A percentile compares a stretch with the other conserved stretches of the same genome.
Evolutionary conservation across 1,139 yeast genomes (phyloP).

Genomic region (Blastobotrys capitulatus): DNA sequence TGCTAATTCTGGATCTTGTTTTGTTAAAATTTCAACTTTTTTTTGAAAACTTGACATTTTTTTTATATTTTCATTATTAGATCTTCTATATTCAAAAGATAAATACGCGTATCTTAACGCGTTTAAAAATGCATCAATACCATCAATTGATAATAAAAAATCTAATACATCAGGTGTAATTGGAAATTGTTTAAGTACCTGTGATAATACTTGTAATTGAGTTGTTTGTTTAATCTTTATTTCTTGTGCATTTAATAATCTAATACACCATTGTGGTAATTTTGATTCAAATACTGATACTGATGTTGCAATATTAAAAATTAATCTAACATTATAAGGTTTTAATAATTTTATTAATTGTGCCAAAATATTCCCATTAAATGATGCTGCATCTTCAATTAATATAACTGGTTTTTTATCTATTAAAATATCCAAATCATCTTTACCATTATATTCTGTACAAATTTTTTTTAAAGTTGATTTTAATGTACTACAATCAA

Average conservation of each 20-base stretch:
- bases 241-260: slow-evolving; percentile 21
- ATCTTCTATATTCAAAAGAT: slow-evolving; percentile 51
- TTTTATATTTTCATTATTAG: background rate
- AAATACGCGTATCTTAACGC: slow-evolving; percentile 58
- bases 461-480: slow-evolving; percentile 37
- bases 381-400: slow-evolving; percentile 62
- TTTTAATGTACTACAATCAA: slow-evolving; percentile 34
- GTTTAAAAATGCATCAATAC: slow-evolving; percentile 39
- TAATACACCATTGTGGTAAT: slow-evolving; percentile 32
- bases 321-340: slow-evolving; percentile 41
- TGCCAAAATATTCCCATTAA: slow-evolving; percentile 47
- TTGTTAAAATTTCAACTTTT: slow-evolving; percentile 33
- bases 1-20: background rate
- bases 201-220: slow-evolving; percentile 19
- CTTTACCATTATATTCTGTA: slow-evolving; percentile 34
- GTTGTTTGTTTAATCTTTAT: slow-evolving; percentile 7
- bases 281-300: slow-evolving; percentile 41
- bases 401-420: slow-evolving; percentile 40
- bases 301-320: slow-evolving; percentile 53
- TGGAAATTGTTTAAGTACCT: slow-evolving; percentile 8
- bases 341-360: slow-evolving; percentile 46
- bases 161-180: slow-evolving; percentile 27
- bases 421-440: slow-evolving; percentile 48
- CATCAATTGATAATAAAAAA: slow-evolving; percentile 22
- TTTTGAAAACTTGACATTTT: slow-evolving; percentile 22